Base-by-base conservation (phyloP, 2,329 filamentous ascomycete genomes). In the Gaeumannomyces tritici region DNA sequence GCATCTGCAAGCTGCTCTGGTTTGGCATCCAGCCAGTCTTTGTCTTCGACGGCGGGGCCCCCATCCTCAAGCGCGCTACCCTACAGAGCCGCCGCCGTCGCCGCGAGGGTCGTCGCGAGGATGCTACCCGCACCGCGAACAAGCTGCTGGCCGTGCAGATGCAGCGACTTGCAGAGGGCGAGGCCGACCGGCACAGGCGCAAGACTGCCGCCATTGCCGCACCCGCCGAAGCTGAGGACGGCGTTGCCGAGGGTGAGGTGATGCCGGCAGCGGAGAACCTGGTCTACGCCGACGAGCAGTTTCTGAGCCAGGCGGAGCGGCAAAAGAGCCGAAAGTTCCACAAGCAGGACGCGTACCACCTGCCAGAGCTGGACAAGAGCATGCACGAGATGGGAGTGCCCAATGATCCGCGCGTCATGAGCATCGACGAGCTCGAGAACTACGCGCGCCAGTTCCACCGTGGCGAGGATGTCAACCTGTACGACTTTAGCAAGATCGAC, bases 401-500 rank as follows among this genome's bases (percentile, higher is more conserved):
- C 4, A 91, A 97, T 65, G 95, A 99, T 73, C 93, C 93, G 4
- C 84, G 96, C 21, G 93, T 99, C 69, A 98, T 99, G 95, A 96
- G 89, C 61, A 84, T 96, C 28, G 91, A 96, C 70, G 93, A 99
- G 72, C 77, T 99, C 63, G 91, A 98, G 75, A 89, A 93, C 67
- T 99, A 99, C 72, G 93, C 96, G 3, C 82, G 88, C 61, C 93
- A 98, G 66, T 98, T 98, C 70, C 86, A 97, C 69, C 86, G 86
- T 64, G 95, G 95, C 62, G 92, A 98, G 74, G 93, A 98, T 72
- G 89, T 98, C 68, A 88, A 88, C 66, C 75, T 93, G 6, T 98
- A 98, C 74, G 93, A 98, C 75, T 99, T 99, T 72, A 96, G 90
- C 71, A 98, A 98, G 75, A 99, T 99, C 69, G 95, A 99, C 72